A percentile compares a stretch with the other conserved stretches of the same genome.
phyloP scores from a whole-genome alignment of 352 stramenopile species.

The Phytophthora europaea region DNA sequence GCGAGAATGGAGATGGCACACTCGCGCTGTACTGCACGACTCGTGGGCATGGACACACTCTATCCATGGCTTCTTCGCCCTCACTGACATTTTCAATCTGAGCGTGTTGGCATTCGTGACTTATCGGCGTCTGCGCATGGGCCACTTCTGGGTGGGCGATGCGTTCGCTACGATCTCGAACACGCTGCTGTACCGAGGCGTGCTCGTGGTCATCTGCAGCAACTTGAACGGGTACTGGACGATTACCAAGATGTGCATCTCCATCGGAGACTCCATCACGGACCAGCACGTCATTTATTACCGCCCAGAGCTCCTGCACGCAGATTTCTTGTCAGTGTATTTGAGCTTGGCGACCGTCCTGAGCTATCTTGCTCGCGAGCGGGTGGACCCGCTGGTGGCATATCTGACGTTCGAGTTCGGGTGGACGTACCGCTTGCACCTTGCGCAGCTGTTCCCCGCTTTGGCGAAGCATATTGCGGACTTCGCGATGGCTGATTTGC shows the following conservation, averaged over 20 bases:
- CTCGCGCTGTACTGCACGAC: background rate
- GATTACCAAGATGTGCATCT: slow-evolving; percentile 1
- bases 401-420: background rate
- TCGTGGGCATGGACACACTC: background rate
- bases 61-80: background rate
- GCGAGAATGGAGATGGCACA: background rate
- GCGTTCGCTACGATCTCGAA: background rate
- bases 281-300: background rate
- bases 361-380: background rate
- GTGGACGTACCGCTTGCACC: background rate
- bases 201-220: background rate
- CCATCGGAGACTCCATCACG: slow-evolving; percentile 1
- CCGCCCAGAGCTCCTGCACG: background rate
- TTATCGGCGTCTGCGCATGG: background rate
- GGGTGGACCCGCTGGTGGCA: background rate
- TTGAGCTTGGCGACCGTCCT: background rate
- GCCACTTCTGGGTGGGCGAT: background rate
- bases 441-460: background rate
- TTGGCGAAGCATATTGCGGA: background rate
- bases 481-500: background rate
- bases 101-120: background rate
- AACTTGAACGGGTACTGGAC: slow-evolving; percentile 4
- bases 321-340: background rate
- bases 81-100: background rate
- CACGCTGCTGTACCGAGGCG: background rate